Percentiles rank a stretch among this genome's conserved stretches.
These are phyloP conservation scores for Rhizopogon vulgaris DNA, from an alignment of 768 basidiomycete genomes.

Conservation along the genomic window DNA sequence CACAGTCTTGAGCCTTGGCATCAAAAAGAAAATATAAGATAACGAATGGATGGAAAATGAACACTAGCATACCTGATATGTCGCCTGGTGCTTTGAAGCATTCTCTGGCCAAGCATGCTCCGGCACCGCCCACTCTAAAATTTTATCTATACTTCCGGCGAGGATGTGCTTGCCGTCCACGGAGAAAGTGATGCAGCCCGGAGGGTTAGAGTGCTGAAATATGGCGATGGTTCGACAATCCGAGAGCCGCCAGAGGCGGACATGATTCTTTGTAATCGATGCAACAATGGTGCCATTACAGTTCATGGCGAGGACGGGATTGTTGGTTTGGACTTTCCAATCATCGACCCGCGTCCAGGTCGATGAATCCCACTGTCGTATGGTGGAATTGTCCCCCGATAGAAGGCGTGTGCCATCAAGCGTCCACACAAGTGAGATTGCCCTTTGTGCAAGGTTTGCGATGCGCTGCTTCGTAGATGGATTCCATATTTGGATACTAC, in stretches of 20 bases:
- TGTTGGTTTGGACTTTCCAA: neutral
- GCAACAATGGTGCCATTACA: neutral
- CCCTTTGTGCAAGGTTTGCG: neutral
- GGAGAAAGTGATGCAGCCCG: neutral
- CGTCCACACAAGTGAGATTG: neutral
- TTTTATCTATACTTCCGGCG: neutral
- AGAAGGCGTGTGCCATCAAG: neutral
- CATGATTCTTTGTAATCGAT: neutral
- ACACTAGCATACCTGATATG: neutral
- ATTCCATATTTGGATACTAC: too few relatives aligned
- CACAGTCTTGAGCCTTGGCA: too few relatives aligned
- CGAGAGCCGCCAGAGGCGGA: constrained; percentile 13
- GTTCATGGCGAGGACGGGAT: neutral
- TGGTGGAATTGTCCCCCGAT: neutral
- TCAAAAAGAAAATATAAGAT: neutral
- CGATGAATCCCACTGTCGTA: neutral
- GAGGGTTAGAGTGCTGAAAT: neutral
- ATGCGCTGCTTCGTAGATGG: neutral
- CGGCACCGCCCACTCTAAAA: neutral
- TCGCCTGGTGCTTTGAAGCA: neutral
- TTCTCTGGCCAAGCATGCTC: neutral
- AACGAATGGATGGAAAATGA: neutral
- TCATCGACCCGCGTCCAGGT: neutral
- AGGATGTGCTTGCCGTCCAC: neutral
- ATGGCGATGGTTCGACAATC: neutral